These are phyloP conservation scores for carrot (Daucus carota) DNA, from an alignment of 129 eudicot species.

Conservation along the genomic window DH1_v3.0 NC_030388.2:24099501-24100000, in stretches of 20 bases:
- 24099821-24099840: slow-evolving; percentile 6
- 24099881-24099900: background rate
- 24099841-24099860: background rate
- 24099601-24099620: background rate
- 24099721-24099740: slow-evolving; percentile 54
- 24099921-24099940: background rate
- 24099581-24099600: too few relatives aligned
- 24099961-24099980: slow-evolving; percentile 82
- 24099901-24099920: background rate
- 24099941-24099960: slow-evolving; percentile 21
- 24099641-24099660: background rate
- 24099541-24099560: too few relatives aligned
- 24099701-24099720: background rate
- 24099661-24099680: background rate
- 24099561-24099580: background rate
- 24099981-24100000: slow-evolving; percentile 61
- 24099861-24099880: background rate
- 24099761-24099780: background rate
- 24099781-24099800: background rate
- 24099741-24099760: slow-evolving; percentile 17
- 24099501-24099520: too few relatives aligned
- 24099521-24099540: background rate
- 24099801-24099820: background rate
- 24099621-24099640: background rate
- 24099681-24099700: background rate